These are phyloP conservation scores for Xylaria sp. DNA, from an alignment of 2,329 filamentous ascomycete genomes.

Conservation along the genomic window DNA sequence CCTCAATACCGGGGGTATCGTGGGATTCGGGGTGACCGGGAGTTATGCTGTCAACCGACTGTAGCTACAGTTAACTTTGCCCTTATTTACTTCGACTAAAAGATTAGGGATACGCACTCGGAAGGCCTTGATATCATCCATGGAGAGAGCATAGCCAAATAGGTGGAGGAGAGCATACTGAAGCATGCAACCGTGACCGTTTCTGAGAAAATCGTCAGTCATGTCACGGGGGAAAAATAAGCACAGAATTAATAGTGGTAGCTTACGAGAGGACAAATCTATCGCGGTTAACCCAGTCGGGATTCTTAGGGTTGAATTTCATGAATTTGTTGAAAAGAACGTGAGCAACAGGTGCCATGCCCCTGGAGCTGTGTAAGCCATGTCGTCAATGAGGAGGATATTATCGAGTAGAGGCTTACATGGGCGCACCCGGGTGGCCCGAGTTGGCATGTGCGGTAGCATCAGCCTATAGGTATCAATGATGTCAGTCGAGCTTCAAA, in stretches of 20 bases:
- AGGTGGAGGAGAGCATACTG: slow-evolving; percentile 98
- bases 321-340: slow-evolving; percentile 99
- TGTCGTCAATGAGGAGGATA: slow-evolving; percentile 19
- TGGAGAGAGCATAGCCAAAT: slow-evolving; percentile 85
- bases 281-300: slow-evolving; percentile 95
- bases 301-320: slow-evolving; percentile 99
- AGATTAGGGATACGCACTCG: slow-evolving; percentile 70
- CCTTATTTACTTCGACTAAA: neutral
- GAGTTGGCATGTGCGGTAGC: slow-evolving; percentile 96
- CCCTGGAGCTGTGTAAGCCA: slow-evolving; percentile 57
- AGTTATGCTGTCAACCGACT: slow-evolving; percentile 76
- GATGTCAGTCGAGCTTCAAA: slow-evolving; percentile 40
- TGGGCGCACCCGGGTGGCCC: slow-evolving; percentile 97
- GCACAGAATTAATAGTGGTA: neutral
- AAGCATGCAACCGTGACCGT: slow-evolving; percentile 99
- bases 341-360: slow-evolving; percentile 93
- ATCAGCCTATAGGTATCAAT: slow-evolving; percentile 79
- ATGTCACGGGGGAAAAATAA: neutral
- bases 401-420: slow-evolving; percentile 64
- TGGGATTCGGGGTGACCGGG: slow-evolving; percentile 97
- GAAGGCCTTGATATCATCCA: slow-evolving; percentile 97
- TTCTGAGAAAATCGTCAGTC: slow-evolving; percentile 64
- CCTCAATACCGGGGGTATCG: slow-evolving; percentile 96
- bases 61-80: slow-evolving; percentile 36
- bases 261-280: slow-evolving; percentile 99